Conservation (phyloP, 1,284 basidiomycete genomes). For the Mycocalia duriaeana region DNA sequence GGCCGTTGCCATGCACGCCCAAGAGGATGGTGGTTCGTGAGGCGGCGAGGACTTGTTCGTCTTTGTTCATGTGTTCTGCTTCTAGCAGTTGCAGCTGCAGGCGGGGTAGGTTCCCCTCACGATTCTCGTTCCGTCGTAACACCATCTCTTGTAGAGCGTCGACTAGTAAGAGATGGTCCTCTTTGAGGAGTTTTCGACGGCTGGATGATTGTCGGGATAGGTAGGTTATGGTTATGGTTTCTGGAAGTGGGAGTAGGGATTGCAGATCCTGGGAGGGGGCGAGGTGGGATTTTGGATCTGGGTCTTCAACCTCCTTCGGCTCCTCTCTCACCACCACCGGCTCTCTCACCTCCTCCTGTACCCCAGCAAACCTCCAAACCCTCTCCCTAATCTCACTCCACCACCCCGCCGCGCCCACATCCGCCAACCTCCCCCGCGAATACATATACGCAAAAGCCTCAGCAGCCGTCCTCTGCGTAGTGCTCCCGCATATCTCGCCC, state of each 20-base stretch:
- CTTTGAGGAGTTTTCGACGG: slow-evolving; percentile 50
- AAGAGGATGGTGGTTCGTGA: slow-evolving; percentile 68
- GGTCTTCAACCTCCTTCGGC: not conserved
- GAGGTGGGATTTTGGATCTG: slow-evolving; percentile 3
- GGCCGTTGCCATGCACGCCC: slow-evolving; percentile 78
- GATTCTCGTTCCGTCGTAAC: slow-evolving; percentile 30
- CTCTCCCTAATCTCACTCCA: slow-evolving; percentile 64
- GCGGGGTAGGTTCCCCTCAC: slow-evolving; percentile 48
- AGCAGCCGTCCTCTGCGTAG: slow-evolving; percentile 64
- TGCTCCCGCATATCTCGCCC: slow-evolving; percentile 52
- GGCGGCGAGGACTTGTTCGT: slow-evolving; percentile 60
- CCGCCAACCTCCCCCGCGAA: slow-evolving; percentile 24
- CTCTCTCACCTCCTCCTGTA: too few species aligned
- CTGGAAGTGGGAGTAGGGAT: slow-evolving; percentile 30
- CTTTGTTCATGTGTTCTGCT: slow-evolving; percentile 62
- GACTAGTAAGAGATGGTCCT: slow-evolving; percentile 59
- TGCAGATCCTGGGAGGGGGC: slow-evolving; percentile 1
- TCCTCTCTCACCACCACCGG: not conserved
- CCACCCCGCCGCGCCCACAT: slow-evolving; percentile 55
- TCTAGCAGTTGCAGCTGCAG: too few species aligned
- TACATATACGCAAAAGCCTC: slow-evolving; percentile 55
- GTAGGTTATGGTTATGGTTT: slow-evolving; percentile 65
- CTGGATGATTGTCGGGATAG: slow-evolving; percentile 64
- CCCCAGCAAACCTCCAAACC: slow-evolving; percentile 61
- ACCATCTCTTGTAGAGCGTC: slow-evolving; percentile 50